Percentiles rank a stretch among this genome's conserved stretches.
Evolutionary conservation across 768 basidiomycete species (phyloP).

Genomic region (Cantharellus cinnabarinus): DNA sequence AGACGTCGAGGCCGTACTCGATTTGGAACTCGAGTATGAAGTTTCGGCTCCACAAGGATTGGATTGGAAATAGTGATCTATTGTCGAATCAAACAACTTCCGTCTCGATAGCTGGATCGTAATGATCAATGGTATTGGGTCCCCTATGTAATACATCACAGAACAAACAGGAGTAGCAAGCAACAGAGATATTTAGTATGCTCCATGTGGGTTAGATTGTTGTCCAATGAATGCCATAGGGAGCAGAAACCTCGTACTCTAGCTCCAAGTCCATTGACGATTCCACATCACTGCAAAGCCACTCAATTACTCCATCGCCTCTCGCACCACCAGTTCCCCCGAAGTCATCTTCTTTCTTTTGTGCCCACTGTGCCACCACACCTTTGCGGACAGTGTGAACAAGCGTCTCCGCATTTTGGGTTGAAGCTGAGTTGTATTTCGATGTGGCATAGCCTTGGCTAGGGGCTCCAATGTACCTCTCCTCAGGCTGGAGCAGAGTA

Average conservation of each 20-base stretch:
- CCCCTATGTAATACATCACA: too few species aligned
- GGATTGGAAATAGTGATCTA: slow-evolving; percentile 6
- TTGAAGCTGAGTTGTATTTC: background rate
- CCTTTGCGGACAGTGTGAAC: slow-evolving; percentile 26
- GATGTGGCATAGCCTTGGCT: background rate
- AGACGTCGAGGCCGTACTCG: slow-evolving; percentile 23
- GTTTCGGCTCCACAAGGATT: slow-evolving; percentile 22
- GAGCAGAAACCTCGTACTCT: slow-evolving; percentile 33
- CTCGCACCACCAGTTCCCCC: slow-evolving; percentile 1
- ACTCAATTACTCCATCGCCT: slow-evolving; percentile 31
- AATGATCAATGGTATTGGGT: too few species aligned
- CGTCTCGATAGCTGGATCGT: too few species aligned
- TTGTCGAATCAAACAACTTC: too few species aligned
- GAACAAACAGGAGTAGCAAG: too few species aligned
- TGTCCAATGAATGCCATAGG: slow-evolving; percentile 13
- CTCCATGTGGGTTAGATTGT: too few species aligned
- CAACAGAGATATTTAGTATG: too few species aligned
- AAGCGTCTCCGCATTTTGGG: slow-evolving; percentile 22
- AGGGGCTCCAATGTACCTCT: background rate
- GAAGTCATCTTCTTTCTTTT: slow-evolving; percentile 12
- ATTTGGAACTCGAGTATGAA: slow-evolving; percentile 32
- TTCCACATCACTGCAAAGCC: slow-evolving; percentile 26
- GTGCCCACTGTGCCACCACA: slow-evolving; percentile 17
- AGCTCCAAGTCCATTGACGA: slow-evolving; percentile 25
- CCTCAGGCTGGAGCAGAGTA: slow-evolving; percentile 14